Base-by-base conservation (phyloP, 768 basidiomycete species). In the Piloderma croceum region DNA sequence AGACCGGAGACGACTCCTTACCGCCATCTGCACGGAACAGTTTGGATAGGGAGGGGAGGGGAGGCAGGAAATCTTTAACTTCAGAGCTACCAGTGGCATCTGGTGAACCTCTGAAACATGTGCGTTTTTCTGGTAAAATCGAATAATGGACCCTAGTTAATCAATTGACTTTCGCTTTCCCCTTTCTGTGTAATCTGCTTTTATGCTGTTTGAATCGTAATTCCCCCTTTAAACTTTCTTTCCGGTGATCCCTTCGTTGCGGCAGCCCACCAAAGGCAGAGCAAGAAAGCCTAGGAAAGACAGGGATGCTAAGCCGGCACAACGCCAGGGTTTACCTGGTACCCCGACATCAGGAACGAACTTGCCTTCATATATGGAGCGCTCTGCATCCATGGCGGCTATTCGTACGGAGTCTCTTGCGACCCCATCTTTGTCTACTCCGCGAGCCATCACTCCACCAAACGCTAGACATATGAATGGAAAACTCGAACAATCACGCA, bases 71-170 rank as follows among this genome's bases (percentile, higher is more conserved):
- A n/a, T n/a, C 43, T 43, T n/a, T n/a, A n/a, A 29, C 27, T 29
- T 29, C 62, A 41, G 58, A 61, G 43, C 52, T 69, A 44, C 70
- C 72, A 44, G 54, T 66, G 31, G 67, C 76, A 39, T 62, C 74
- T 46, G 72, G 76, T 48, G 80, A 77, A 59, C 80, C 85, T 51
- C 63, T 88, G 70, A 80, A 76, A 64, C 86, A 90, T 79, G 86
- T 90, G 78, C 83, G 86, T 88, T 74, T 71, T 76, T 79, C 71
- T 69, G 81, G 79, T 77, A 69, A 67, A 63, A 76, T 69, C 57
- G 57, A 54, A 55, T 49, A 60, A 61, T 49, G 54, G 58, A 65
- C 61, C 58, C 62, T 72, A 67, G 71, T 79, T 65, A 60, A 64
- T 55, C 53, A 52, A 45, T 51, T 22, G n/a, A 42, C 27, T 29